Evolutionary conservation across 192 early-diverging fungal species (phyloP), one percentile per base, ranked within the genome.

Genomic region (Coemansia sp.): DNA sequence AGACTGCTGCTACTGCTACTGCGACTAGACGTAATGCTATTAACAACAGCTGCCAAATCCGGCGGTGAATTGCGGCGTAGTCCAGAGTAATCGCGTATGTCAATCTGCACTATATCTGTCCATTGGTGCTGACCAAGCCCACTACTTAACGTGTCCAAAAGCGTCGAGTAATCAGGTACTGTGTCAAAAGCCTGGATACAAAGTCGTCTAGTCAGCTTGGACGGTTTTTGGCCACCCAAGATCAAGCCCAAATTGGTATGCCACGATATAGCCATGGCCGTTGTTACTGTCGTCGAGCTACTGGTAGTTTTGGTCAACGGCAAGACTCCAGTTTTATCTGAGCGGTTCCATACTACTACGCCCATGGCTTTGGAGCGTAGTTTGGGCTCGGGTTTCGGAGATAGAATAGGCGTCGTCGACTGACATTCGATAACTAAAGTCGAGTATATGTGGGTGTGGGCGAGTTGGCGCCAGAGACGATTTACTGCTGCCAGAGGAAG

Each of bases 351-450:
- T 60, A 60, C 57, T 50, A 46, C 44, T 46, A 20, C 49, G 5
- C 20, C 20, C n/a, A 50, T 50, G 33, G 31, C 57, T 36, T 60
- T 60, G 33, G 57, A 60, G 33, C 31, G 11, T 34, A 13, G 57
- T 33, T 60, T 60, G 12, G 57, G 31, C 5, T 60, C 57, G 0
- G 57, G 31, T 60, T 60, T 33, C 1, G 15, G 34, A 3, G 10
- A 11, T 49, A 7, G 62, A 18, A 8, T 18, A 6, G 22, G 33
- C 34, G 36, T 1, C 34, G 36, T 1, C 1, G 47, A 9, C 49
- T 73, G 71, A 64, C 52, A 78, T 41, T 78, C 76, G 44, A 72
- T 53, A 13, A 78, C 69, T 13, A 78, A 3, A 31, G 63, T 64
- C 40, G 71, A 62, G 39, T 64, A 31, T n/a, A 73, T 20, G 18